These are phyloP conservation scores for Tuber umbilicatum DNA, from an alignment of 495 filamentous ascomycete species.

Conservation along the genomic window DNA sequence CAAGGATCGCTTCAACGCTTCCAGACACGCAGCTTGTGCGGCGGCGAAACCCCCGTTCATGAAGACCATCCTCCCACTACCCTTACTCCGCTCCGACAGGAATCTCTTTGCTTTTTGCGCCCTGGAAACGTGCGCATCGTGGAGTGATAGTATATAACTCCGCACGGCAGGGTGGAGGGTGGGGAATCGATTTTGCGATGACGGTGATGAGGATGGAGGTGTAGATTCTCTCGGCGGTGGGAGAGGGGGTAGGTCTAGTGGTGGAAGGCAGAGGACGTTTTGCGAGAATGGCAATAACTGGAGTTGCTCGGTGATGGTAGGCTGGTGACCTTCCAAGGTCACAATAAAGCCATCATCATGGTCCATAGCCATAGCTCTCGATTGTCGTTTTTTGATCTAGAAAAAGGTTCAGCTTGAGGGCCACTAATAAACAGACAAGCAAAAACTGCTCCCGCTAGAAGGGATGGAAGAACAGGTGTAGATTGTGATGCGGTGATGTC, in stretches of 20 bases:
- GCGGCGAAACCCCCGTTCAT: conserved; percentile 34
- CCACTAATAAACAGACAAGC: neutral
- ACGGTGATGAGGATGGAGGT: conserved; percentile 2
- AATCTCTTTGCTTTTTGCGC: conserved; percentile 19
- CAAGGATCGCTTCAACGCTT: conserved; percentile 24
- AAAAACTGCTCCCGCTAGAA: neutral
- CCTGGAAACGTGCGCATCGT: conserved; percentile 22
- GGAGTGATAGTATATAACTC: conserved; percentile 29
- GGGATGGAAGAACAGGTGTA: neutral
- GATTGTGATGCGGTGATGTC: neutral
- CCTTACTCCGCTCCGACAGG: conserved; percentile 15
- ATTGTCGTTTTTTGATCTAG: neutral
- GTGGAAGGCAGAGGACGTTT: conserved; percentile 35
- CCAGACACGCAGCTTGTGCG: conserved; percentile 28
- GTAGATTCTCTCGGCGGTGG: conserved; percentile 13
- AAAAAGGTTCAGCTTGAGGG: neutral
- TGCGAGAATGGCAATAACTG: conserved; percentile 30
- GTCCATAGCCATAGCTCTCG: conserved; percentile 13
- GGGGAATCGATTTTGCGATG: conserved; percentile 9
- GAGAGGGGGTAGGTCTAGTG: conserved; percentile 21
- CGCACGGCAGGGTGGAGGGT: conserved; percentile 26
- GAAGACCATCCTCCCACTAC: conserved; percentile 29
- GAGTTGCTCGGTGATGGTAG: conserved; percentile 32
- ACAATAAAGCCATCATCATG: conserved; percentile 28
- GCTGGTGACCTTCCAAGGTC: conserved; percentile 31